phyloP scores from a whole-genome alignment of 805 yeast species.

The Candida koratica region DNA sequence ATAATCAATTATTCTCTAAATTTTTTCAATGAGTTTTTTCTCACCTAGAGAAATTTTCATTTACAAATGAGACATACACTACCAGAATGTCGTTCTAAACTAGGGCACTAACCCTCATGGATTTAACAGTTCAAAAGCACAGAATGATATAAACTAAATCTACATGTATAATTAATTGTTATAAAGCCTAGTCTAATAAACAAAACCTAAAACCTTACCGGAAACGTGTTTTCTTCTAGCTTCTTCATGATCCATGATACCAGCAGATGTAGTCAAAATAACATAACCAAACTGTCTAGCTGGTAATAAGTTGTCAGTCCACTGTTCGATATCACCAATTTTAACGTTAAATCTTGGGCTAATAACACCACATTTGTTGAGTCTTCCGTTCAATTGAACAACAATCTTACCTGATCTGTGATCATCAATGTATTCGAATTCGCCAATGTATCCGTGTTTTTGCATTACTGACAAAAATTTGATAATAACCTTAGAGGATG shows the following conservation, averaged over 20 bases:
- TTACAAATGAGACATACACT: conserved; percentile 8
- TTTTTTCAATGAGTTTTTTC: conserved; percentile 15
- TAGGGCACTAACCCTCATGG: conserved; percentile 14
- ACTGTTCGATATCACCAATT: conserved; percentile 92
- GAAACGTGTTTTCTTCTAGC: conserved; percentile 99
- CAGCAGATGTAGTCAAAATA: conserved; percentile 97
- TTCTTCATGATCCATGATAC: conserved; percentile 99
- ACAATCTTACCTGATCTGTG: conserved; percentile 99
- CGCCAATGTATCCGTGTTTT: conserved; percentile 98
- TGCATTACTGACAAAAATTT: conserved; percentile 96
- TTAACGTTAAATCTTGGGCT: conserved; percentile 98
- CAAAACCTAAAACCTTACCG: conserved; percentile 98
- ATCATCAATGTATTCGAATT: conserved; percentile 96
- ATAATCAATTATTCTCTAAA: conserved; percentile 18
- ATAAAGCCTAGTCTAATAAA: conserved; percentile 24
- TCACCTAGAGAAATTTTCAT: conserved; percentile 9
- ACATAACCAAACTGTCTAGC: conserved; percentile 99
- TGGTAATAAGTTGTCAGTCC: conserved; percentile 98
- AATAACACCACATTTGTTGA: conserved; percentile 98
- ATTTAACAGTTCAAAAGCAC: not conserved
- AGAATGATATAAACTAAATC: not conserved
- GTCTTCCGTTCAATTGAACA: conserved; percentile 94
- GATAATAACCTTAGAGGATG: conserved; percentile 97
- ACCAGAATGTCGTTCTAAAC: conserved; percentile 1
- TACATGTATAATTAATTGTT: not conserved